These are phyloP conservation scores for Mimosa pudica DNA, from an alignment of 306 rosid genomes.

Conservation along the genomic window DNA sequence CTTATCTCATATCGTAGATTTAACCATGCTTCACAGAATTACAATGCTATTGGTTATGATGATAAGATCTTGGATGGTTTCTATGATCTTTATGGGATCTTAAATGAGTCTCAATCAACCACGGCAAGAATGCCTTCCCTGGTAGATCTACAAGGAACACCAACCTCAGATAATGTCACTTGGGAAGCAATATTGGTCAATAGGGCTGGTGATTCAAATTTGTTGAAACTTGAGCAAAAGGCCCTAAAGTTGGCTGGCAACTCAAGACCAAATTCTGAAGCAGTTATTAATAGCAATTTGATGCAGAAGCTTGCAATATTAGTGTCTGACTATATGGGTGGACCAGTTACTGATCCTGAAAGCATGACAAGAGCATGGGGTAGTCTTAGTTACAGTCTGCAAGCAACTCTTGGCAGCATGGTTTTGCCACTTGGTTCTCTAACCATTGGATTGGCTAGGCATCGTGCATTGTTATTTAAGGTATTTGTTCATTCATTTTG, in stretches of 20 bases:
- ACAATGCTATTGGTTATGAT: conserved; percentile 93
- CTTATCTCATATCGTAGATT: conserved; percentile 96
- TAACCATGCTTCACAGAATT: conserved; percentile 98
- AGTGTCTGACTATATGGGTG: conserved; percentile 94
- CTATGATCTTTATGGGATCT: conserved; percentile 89
- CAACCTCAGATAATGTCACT: conserved; percentile 59
- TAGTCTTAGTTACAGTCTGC: conserved; percentile 71
- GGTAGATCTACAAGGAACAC: conserved; percentile 88
- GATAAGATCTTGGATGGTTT: conserved; percentile 98
- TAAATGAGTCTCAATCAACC: conserved; percentile 57
- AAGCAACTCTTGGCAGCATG: conserved; percentile 93
- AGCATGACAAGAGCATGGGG: conserved; percentile 83
- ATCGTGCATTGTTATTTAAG: conserved; percentile 97
- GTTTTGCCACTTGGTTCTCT: conserved; percentile 97
- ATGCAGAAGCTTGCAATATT: conserved; percentile 76
- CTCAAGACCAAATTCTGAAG: conserved; percentile 60
- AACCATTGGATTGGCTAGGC: conserved; percentile 93
- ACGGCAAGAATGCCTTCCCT: conserved; percentile 97
- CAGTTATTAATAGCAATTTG: conserved; percentile 60
- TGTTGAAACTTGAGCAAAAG: conserved; percentile 79
- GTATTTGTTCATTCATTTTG: conserved; percentile 44
- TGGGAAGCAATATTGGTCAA: conserved; percentile 98
- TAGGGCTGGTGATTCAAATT: conserved; percentile 79
- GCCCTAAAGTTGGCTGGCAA: conserved; percentile 69
- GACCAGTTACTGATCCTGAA: conserved; percentile 83